These are phyloP conservation scores for Erysimum pusillum DNA, from an alignment of 441 rosid genomes.

Conservation along the genomic window DNA sequence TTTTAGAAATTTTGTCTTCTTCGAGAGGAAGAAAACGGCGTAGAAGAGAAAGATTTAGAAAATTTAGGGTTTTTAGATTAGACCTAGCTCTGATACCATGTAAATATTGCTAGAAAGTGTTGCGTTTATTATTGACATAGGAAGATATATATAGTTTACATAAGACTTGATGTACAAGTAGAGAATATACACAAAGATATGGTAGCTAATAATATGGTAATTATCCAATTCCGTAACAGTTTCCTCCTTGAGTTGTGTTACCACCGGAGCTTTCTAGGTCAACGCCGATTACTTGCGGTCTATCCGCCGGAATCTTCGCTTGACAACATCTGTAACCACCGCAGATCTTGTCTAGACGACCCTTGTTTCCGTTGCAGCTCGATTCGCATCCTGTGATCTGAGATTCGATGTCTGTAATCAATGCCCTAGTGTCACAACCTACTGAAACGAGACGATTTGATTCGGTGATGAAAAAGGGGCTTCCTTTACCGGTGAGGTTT, in stretches of 20 bases:
- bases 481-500: conserved; percentile 43
- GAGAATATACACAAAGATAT: too few relatives aligned
- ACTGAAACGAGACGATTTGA: conserved; percentile 45
- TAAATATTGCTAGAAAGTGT: too few relatives aligned
- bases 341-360: conserved; percentile 33
- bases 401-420: conserved; percentile 42
- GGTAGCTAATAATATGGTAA: too few relatives aligned
- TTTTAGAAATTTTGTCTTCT: too few relatives aligned
- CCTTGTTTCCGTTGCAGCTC: conserved; percentile 22
- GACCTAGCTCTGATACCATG: too few relatives aligned
- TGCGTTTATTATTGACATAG: too few relatives aligned
- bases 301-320: conserved; percentile 26
- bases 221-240: too few relatives aligned
- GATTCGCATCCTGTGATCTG: conserved; percentile 48
- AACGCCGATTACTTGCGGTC: conserved; percentile 32
- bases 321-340: conserved; percentile 44
- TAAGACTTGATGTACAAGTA: too few relatives aligned
- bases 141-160: too few relatives aligned
- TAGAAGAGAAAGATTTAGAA: too few relatives aligned
- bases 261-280: conserved; percentile 27
- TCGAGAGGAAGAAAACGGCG: too few relatives aligned
- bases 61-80: too few relatives aligned
- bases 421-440: conserved; percentile 47
- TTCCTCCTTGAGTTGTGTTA: conserved; percentile 23
- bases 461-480: conserved; percentile 43